Conservation (phyloP, 192 early-diverging fungal genomes). For the Coemansia umbellata region DNA sequence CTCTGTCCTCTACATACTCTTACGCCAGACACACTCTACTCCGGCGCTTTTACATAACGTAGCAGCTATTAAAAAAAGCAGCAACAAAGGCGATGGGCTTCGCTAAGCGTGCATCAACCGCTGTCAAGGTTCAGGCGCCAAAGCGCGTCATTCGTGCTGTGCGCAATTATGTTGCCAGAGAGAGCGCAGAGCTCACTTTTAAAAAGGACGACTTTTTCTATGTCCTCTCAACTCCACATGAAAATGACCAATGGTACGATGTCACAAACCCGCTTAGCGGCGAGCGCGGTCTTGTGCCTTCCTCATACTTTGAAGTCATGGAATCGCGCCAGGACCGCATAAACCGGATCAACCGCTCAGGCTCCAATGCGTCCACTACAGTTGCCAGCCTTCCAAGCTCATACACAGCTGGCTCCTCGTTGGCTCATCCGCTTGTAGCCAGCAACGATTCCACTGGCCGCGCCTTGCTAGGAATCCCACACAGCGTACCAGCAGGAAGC, state of each 20-base stretch:
- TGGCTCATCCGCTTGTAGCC: not conserved
- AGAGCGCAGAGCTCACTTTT: constrained; percentile 64
- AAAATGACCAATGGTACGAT: constrained; percentile 73
- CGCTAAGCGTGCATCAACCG: constrained; percentile 31
- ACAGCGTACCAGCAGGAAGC: constrained; percentile 15
- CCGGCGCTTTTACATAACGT: not conserved
- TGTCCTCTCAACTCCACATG: constrained; percentile 60
- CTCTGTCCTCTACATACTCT: not conserved
- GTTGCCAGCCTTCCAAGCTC: constrained; percentile 1
- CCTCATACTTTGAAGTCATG: constrained; percentile 68
- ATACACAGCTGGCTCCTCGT: not conserved
- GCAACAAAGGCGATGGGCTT: constrained; percentile 13
- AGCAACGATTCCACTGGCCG: not conserved
- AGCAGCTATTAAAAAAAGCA: no score
- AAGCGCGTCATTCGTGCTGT: constrained; percentile 72
- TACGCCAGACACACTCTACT: not conserved
- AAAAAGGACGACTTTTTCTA: constrained; percentile 75
- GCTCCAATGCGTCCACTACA: constrained; percentile 30
- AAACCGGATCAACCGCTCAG: constrained; percentile 45
- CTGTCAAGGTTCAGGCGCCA: constrained; percentile 49
- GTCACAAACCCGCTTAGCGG: constrained; percentile 70
- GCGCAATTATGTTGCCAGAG: constrained; percentile 62
- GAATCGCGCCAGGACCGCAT: constrained; percentile 49
- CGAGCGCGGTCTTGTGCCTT: constrained; percentile 67
- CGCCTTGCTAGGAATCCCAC: constrained; percentile 26